A percentile compares a stretch with the other conserved stretches of the same genome.
phyloP scores from a whole-genome alignment of 495 filamentous ascomycete species.

The Annulohypoxylon nitens region DNA sequence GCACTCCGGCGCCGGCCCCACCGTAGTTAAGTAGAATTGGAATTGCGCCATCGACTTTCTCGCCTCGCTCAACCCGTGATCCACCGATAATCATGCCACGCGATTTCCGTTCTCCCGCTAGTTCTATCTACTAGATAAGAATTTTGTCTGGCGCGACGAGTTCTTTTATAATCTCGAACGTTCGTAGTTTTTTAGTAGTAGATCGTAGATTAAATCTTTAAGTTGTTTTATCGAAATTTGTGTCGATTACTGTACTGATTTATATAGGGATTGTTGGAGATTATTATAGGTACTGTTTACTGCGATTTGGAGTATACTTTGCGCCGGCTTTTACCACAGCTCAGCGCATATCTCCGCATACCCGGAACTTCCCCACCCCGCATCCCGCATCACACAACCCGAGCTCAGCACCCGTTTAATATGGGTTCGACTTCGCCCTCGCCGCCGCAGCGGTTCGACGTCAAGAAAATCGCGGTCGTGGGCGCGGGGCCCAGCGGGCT shows the following conservation, averaged over 20 bases:
- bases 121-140: neutral
- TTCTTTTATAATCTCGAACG: neutral
- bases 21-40: neutral
- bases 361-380: conserved; percentile 1
- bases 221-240: neutral
- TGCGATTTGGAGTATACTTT: neutral
- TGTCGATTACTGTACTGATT: neutral
- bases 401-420: neutral
- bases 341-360: neutral
- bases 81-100: conserved; percentile 20
- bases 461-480: conserved; percentile 72
- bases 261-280: neutral
- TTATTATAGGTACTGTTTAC: neutral
- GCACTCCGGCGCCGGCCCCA: conserved; percentile 32
- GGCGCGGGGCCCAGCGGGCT: conserved; percentile 79
- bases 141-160: neutral
- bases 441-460: conserved; percentile 49
- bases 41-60: conserved; percentile 35
- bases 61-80: neutral
- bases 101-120: conserved; percentile 10
- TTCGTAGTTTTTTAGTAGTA: neutral
- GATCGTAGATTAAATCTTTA: neutral
- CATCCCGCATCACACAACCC: neutral
- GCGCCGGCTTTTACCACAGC: neutral
- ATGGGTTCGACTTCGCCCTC: conserved; percentile 48